Evolutionary conservation across 2,329 filamentous ascomycete species (phyloP), one percentile per base, ranked within the genome.

Genomic region (Fusarium piperis): DNA sequence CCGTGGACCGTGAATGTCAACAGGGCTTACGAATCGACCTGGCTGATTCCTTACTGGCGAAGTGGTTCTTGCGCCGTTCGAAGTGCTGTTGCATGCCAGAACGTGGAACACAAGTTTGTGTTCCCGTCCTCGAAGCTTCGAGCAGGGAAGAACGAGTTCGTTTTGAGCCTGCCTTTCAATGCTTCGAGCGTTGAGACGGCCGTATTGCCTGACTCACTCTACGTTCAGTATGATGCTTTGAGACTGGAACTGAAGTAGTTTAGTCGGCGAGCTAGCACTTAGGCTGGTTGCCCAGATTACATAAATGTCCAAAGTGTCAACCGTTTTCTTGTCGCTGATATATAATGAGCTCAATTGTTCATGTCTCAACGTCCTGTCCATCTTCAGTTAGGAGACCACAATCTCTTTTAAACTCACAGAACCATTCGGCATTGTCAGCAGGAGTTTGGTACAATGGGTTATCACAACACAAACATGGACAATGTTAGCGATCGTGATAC

Each of bases 151-250:
- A 91, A 91, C 70, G 80, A 83, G 69, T 79, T 91, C 36, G 80
- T 89, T 0, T 74, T 91, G 39, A 88, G 87, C 66, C 72, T 91
- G 56, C 89, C 90, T 2, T 85, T 82, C 58, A 88, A 89, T 60
- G 89, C 85, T 3, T 90, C 87, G 3, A 84, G 89, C 69, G 85
- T 86, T 13, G 88, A 91, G 78, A 86, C 84, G 12, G 89, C 89
- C 0, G 52, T 90, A 3, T 68, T 91, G 44, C 84, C 88, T 0
- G 79, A 80, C 55, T 84, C 83, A 0, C 80, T 89, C 0, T 91
- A 91, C 77, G 85, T 91, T 0, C 89, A 91, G 79, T 91, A 92
- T 70, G 89, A 91, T 79, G 89, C 89, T 1, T 72, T 91, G 75
- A 82, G 89, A 58, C 69, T 91, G 48, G 89, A 91, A 73, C 73